Evolutionary conservation across 257 asterid species (phyloP), one percentile per base, ranked within the genome.

Genomic region (Gardenia jasminoides): DNA sequence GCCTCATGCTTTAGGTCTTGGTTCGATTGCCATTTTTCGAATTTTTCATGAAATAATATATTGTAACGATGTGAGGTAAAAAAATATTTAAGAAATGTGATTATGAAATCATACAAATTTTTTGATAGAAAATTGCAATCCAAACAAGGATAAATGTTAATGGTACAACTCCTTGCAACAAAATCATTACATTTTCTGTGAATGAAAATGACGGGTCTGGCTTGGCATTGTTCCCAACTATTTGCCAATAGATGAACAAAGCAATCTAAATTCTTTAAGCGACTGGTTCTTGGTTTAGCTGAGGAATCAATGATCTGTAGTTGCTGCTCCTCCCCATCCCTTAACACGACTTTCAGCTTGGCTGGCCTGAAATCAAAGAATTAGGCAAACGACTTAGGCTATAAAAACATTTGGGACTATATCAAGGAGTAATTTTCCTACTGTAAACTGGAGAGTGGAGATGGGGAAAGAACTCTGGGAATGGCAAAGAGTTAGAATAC

Each of bases 281-380:
- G 22, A 22, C n/a, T 44, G 7, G 11, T 24, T 70, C 39, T 44
- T 44, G 59, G 59, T 44, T 46, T 47, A 17, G 6, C 61, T 2
- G 15, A 74, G 36, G 65, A n/a, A 84, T 88, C 84, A 91, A 31
- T 82, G 68, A 41, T 66, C 68, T 20, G 84, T 82, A 70, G 54
- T 33, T 56, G 80, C 76, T 46, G 76, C 28, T 43, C 96, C 94
- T 59, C 94, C 94, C 96, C 96, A 91, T 44, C 41, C 77, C 48
- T 79, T 84, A 54, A 91, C 90, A 2, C 96, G 96, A 70, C 77
- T 81, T 83, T 80, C 89, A 7, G 94, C 97, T 74, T 86, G 85
- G 20, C 61, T 70, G 5, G 96, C 96, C 97, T 90, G 88, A 80
- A 80, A 76, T 79, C 39, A 24, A 20, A 7, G 61, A 68, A 68